Base-by-base conservation (phyloP, 148 eudicot genomes). In the Gaultheria prostrata region DNA sequence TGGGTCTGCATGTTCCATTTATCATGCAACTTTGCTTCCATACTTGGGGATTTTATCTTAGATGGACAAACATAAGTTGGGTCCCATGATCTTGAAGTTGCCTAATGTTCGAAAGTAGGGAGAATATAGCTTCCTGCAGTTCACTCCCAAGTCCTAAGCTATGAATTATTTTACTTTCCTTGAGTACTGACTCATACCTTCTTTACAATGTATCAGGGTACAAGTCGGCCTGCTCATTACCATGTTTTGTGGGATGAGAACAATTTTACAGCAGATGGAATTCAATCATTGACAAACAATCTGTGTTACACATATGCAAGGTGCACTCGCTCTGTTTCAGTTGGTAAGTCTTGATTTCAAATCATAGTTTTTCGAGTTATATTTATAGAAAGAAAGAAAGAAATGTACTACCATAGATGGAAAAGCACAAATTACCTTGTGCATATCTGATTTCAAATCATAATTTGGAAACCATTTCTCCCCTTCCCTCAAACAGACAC, bases 221-320 rank as follows among this genome's bases (percentile, higher is more conserved):
- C 98, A 2, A 95, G 95, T 77, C 91, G 95, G 53, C 95, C 98
- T 0, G 95, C 98, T 7, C 97, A 95, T 82, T 95, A 95, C 90
- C 95, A 94, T 88, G 93, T 95, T 50, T 86, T 94, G n/a, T 95
- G 93, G 94, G 98, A 95, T 82, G 98, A 95, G 85, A 94, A 95
- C 87, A 87, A 86, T 63, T 94, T 95, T 77, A 89, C 95, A 63
- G 93, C 98, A 24, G 98, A 95, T 78, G 89, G 88, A 43, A 86
- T 94, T 79, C 98, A 95, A 87, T 86, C 92, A 21, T 80, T 95
- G 78, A 93, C 97, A 10, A 94, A 95, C 85, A 87, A 92, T 78
- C 90, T 94, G 28, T 95, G 98, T 77, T 95, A 92, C 83, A 95
- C 98, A 30, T 95, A 91, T 87, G 98, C 98, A 45, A 87, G 95